These are phyloP conservation scores for Fusarium fujikuroi DNA, from an alignment of 2,329 filamentous ascomycete genomes.

Conservation along the genomic window DNA sequence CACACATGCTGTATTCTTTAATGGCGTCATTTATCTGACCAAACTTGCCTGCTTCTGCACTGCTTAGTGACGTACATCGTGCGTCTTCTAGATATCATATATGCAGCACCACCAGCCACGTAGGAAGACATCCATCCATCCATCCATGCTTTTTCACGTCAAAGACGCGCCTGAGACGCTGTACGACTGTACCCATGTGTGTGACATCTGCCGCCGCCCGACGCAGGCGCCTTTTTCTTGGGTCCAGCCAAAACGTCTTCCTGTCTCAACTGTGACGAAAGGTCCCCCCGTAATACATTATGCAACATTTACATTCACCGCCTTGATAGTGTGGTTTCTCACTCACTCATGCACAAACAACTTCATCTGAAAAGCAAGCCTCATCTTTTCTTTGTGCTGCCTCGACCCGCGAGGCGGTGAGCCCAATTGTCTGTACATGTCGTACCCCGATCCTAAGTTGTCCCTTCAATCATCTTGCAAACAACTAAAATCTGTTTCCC, in stretches of 20 bases:
- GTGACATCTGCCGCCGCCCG: slow-evolving; percentile 6
- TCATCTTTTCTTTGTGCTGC: slow-evolving; percentile 29
- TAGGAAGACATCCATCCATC: slow-evolving; percentile 3
- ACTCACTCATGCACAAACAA: slow-evolving; percentile 3
- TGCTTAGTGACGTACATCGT: slow-evolving; percentile 26
- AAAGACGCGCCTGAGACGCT: slow-evolving; percentile 10
- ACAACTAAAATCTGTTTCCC: slow-evolving; percentile 30
- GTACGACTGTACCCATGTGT: slow-evolving; percentile 5
- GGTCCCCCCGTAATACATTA: slow-evolving; percentile 22
- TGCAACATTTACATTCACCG: slow-evolving; percentile 34
- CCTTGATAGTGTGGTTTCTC: neutral
- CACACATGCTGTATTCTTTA: neutral
- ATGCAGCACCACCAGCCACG: slow-evolving; percentile 32
- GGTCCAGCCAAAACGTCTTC: slow-evolving; percentile 4
- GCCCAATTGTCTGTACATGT: slow-evolving; percentile 35
- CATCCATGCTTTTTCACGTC: slow-evolving; percentile 16
- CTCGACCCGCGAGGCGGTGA: slow-evolving; percentile 36
- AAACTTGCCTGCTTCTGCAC: slow-evolving; percentile 1
- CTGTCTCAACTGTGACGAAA: slow-evolving; percentile 13
- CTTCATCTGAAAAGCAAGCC: neutral
- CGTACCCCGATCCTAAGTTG: slow-evolving; percentile 24
- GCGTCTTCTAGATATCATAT: slow-evolving; percentile 7
- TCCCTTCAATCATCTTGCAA: slow-evolving; percentile 28
- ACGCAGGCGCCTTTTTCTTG: slow-evolving; percentile 22
- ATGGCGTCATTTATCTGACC: neutral